phyloP scores from a whole-genome alignment of 495 filamentous ascomycete species.

The Neurospora sp. region DNA sequence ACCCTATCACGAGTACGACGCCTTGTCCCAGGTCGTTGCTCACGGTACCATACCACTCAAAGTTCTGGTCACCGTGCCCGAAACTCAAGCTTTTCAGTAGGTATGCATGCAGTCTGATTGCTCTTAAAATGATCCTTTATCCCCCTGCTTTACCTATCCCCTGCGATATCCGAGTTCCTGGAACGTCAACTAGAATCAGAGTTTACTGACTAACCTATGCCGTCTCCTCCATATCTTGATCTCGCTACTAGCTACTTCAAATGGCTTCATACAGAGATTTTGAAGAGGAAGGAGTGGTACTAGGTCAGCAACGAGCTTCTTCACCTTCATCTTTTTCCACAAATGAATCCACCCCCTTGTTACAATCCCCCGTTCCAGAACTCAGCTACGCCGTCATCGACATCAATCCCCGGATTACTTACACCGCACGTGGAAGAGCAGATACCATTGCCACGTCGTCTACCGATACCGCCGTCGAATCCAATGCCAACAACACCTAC shows the following conservation, averaged over 20 bases:
- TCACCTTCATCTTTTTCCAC: background rate
- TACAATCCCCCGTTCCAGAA: background rate
- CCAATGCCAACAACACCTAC: background rate
- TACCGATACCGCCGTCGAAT: background rate
- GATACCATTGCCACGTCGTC: background rate
- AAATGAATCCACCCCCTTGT: background rate
- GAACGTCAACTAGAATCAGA: background rate
- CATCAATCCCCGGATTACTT: background rate
- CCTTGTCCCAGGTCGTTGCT: background rate
- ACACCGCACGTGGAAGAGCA: background rate
- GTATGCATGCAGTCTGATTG: background rate
- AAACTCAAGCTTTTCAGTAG: background rate
- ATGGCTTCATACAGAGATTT: background rate
- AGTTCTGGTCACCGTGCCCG: background rate
- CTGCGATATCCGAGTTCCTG: background rate
- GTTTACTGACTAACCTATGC: background rate
- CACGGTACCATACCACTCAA: background rate
- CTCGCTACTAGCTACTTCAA: background rate
- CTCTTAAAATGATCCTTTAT: background rate
- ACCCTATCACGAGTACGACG: background rate
- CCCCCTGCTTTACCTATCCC: background rate
- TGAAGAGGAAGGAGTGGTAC: background rate
- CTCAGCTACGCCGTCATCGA: background rate
- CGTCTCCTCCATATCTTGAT: background rate
- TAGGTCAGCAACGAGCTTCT: background rate